Percentiles rank a stretch among this genome's conserved stretches.
phyloP scores from a whole-genome alignment of 176 grass and related monocot species.

The Secale cereale region DNA sequence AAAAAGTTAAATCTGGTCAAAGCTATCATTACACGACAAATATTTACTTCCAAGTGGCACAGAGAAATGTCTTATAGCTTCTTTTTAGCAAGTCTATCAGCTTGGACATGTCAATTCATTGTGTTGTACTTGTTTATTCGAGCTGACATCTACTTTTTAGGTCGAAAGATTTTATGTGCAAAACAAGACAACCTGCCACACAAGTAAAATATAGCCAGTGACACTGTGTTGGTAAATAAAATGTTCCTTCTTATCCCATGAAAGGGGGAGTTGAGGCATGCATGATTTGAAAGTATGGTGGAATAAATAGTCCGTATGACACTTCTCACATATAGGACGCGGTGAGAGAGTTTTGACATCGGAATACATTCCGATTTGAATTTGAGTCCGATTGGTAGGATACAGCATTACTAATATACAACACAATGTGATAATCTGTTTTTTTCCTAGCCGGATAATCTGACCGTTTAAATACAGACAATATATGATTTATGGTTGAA shows the following conservation, averaged over 20 bases:
- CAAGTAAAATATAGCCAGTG: conserved; percentile 10
- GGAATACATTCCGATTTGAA: too few relatives aligned
- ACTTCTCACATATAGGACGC: too few relatives aligned
- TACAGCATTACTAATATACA: too few relatives aligned
- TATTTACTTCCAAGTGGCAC: neutral
- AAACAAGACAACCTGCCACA: conserved; percentile 36
- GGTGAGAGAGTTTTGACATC: too few relatives aligned
- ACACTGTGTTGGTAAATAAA: neutral
- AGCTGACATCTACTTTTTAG: conserved; percentile 38
- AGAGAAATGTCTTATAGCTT: neutral
- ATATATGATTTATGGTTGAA: too few relatives aligned
- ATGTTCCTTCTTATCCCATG: neutral
- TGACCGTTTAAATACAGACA: too few relatives aligned
- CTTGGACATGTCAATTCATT: too few relatives aligned
- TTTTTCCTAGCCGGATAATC: too few relatives aligned
- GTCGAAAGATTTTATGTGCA: conserved; percentile 27
- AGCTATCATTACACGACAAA: neutral
- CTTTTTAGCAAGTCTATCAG: conserved; percentile 15
- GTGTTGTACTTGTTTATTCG: too few relatives aligned
- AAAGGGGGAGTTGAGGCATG: neutral
- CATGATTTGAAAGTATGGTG: neutral
- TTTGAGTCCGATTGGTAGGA: too few relatives aligned
- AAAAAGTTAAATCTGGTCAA: too few relatives aligned
- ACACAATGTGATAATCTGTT: too few relatives aligned
- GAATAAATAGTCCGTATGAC: neutral